phyloP scores from a whole-genome alignment of 2,329 filamentous ascomycete genomes.

The Ascocoryne sarcoides region DNA sequence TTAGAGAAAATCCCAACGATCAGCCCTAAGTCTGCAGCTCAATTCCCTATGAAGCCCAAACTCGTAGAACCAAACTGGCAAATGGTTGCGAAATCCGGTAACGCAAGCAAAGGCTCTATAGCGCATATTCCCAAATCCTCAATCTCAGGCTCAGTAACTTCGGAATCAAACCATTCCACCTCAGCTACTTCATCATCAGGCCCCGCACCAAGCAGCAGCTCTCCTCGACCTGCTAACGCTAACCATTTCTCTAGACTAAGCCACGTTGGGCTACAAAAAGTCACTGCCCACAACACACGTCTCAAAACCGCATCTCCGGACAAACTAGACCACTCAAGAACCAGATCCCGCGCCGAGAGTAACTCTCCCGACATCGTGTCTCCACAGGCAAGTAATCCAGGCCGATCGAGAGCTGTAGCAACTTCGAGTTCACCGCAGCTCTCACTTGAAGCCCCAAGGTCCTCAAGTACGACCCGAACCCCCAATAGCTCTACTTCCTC shows the following conservation, averaged over 20 bases:
- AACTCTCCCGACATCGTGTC: too few species aligned
- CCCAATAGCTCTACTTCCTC: background rate
- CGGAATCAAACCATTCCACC: constrained; percentile 14
- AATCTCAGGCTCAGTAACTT: constrained; percentile 4
- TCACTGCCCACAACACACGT: constrained; percentile 1
- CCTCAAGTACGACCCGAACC: constrained; percentile 1
- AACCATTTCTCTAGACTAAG: background rate
- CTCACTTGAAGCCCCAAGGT: background rate
- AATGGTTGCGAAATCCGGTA: constrained; percentile 13
- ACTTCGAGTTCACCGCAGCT: too few species aligned
- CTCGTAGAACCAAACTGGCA: constrained; percentile 20
- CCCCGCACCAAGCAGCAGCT: constrained; percentile 13
- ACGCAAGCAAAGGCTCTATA: background rate
- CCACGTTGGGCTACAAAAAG: background rate
- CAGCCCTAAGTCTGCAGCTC: constrained; percentile 2
- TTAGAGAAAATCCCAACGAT: constrained; percentile 9
- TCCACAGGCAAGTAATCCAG: too few species aligned
- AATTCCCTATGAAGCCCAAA: constrained; percentile 14
- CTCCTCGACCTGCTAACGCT: too few species aligned
- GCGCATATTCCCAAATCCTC: constrained; percentile 3
- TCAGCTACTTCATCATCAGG: constrained; percentile 12
- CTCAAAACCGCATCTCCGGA: constrained; percentile 3
- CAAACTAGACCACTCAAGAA: too few species aligned
- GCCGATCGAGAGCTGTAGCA: too few species aligned
- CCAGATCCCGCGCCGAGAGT: too few species aligned